A percentile compares a stretch with the other conserved stretches of the same genome.
Evolutionary conservation across 805 yeast species (phyloP).

Genomic region (Yarrowia porcina): DNA sequence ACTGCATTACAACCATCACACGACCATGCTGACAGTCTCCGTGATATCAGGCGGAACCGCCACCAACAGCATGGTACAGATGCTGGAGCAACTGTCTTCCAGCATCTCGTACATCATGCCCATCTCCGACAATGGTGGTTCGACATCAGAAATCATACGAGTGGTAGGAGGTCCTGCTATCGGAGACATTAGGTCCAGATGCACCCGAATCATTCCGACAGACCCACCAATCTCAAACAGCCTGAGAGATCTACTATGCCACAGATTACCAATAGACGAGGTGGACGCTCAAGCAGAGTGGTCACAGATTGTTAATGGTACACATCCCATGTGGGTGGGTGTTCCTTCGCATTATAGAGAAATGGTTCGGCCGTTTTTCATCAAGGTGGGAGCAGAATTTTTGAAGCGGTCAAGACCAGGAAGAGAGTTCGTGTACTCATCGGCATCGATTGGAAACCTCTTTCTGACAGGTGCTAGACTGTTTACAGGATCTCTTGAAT

Average conservation of each 20-base stretch:
- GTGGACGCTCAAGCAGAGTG: constrained; percentile 64
- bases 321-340: constrained; percentile 63
- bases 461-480: constrained; percentile 77
- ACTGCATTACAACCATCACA: neutral
- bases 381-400: constrained; percentile 75
- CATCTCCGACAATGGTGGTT: constrained; percentile 90
- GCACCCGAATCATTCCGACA: constrained; percentile 66
- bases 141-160: constrained; percentile 81
- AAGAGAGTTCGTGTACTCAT: constrained; percentile 64
- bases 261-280: constrained; percentile 50
- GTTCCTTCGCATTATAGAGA: constrained; percentile 61
- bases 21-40: constrained; percentile 30
- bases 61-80: constrained; percentile 67
- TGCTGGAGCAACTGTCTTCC: constrained; percentile 47
- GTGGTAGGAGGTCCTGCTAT: constrained; percentile 94
- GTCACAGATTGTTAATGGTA: constrained; percentile 74
- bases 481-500: constrained; percentile 79
- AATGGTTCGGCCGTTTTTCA: constrained; percentile 69
- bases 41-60: constrained; percentile 51
- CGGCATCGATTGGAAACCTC: constrained; percentile 83
- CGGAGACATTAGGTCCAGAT: constrained; percentile 83
- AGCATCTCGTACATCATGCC: constrained; percentile 69
- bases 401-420: constrained; percentile 60
- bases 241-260: constrained; percentile 42
- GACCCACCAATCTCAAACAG: constrained; percentile 33